These are phyloP conservation scores for Nicotiana attenuata DNA, from an alignment of 257 asterid species.

Conservation along the genomic window DNA sequence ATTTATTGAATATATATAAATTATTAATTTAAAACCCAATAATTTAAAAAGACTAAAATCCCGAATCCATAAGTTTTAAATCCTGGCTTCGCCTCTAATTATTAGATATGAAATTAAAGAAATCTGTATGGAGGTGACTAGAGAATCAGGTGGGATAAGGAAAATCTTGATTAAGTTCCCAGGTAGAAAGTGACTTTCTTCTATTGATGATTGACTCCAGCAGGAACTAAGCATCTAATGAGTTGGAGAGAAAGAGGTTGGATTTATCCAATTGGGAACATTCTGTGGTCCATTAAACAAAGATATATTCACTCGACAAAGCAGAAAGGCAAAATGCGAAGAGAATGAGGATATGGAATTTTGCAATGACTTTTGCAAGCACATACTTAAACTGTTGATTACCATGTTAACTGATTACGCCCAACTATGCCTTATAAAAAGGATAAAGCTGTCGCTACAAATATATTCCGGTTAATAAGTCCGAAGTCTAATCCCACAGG, in stretches of 20 bases:
- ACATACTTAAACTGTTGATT: too few species aligned
- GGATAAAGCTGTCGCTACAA: too few species aligned
- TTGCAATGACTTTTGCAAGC: neutral
- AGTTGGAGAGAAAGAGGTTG: constrained; percentile 48
- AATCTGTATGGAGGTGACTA: neutral
- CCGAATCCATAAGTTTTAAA: too few species aligned
- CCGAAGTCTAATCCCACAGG: too few species aligned
- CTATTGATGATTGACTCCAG: neutral
- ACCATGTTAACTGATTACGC: too few species aligned
- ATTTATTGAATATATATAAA: too few species aligned
- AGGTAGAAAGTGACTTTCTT: neutral
- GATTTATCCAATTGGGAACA: constrained; percentile 66
- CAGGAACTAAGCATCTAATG: constrained; percentile 47
- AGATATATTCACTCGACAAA: constrained; percentile 8
- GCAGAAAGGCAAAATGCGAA: constrained; percentile 5
- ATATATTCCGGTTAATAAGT: too few species aligned
- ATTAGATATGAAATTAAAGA: neutral
- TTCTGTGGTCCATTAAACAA: constrained; percentile 17
- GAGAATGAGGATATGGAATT: constrained; percentile 30
- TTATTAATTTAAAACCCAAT: too few species aligned
- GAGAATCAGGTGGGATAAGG: neutral
- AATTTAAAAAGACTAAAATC: too few species aligned
- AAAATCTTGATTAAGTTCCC: constrained; percentile 29
- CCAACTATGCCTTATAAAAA: too few species aligned
- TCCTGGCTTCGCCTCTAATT: neutral